phyloP scores from a whole-genome alignment of 164 flowering plant genomes.

The Tinospora cordifolia region DNA sequence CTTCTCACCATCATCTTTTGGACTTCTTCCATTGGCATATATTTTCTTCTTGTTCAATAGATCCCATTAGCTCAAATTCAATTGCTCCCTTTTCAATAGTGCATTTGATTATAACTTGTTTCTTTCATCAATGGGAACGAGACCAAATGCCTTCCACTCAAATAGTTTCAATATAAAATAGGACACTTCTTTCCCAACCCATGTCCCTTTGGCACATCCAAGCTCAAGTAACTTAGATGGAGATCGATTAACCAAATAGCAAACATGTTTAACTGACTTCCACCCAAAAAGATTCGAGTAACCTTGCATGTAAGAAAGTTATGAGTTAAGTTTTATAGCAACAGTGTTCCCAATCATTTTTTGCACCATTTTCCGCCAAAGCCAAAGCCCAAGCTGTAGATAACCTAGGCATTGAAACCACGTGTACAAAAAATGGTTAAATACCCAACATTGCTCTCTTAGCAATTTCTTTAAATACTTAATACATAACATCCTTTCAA shows the following conservation, averaged over 20 bases:
- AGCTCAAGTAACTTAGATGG: neutral
- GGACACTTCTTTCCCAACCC: neutral
- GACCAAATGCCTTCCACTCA: neutral
- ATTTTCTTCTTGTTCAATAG: neutral
- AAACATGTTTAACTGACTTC: neutral
- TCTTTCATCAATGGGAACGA: conserved; percentile 2
- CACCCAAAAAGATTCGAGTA: neutral
- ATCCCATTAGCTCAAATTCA: neutral
- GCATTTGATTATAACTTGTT: neutral
- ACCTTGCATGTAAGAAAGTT: neutral
- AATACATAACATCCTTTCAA: too few species aligned
- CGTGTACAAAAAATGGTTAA: too few species aligned
- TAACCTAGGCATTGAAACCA: too few species aligned
- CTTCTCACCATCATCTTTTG: neutral
- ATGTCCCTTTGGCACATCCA: neutral
- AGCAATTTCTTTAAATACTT: too few species aligned
- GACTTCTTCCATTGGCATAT: neutral
- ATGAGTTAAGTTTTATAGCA: too few species aligned
- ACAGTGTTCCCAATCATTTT: too few species aligned
- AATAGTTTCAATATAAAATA: conserved; percentile 1
- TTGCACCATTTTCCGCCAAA: too few species aligned
- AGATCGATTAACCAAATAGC: neutral
- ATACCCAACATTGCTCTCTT: too few species aligned
- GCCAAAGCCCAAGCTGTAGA: too few species aligned
- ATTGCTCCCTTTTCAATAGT: conserved; percentile 1